These are phyloP conservation scores for Fraxinus ornus DNA, from an alignment of 305 asterid genomes.

Conservation along the genomic window DNA sequence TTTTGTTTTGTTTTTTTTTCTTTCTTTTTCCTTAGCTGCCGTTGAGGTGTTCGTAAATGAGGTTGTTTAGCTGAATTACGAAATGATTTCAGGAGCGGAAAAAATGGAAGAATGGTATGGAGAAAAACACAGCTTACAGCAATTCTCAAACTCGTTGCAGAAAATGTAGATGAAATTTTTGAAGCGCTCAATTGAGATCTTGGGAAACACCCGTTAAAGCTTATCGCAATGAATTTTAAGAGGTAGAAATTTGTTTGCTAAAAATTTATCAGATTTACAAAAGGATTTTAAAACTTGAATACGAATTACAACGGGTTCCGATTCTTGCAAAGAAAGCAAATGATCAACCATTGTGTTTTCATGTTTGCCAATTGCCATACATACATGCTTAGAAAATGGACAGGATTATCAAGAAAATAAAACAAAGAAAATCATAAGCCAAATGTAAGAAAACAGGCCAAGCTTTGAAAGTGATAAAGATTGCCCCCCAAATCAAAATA, in stretches of 20 bases:
- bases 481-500: not conserved
- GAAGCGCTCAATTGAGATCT: conserved; percentile 81
- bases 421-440: not conserved
- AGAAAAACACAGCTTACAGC: conserved; percentile 74
- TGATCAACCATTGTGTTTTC: conserved; percentile 32
- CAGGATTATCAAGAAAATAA: not conserved
- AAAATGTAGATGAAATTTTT: conserved; percentile 59
- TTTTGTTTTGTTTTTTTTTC: no score
- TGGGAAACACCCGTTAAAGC: conserved; percentile 85
- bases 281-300: no score
- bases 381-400: not conserved
- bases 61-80: conserved; percentile 37
- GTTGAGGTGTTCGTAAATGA: not conserved
- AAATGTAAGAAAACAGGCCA: not conserved
- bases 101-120: conserved; percentile 69
- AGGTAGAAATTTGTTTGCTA: no score
- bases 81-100: conserved; percentile 53
- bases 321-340: conserved; percentile 30
- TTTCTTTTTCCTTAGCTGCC: not conserved
- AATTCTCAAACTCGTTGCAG: conserved; percentile 51
- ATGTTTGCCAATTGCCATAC: not conserved
- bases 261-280: no score
- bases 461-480: not conserved
- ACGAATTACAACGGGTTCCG: conserved; percentile 17
- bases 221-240: conserved; percentile 58